These are phyloP conservation scores for Claviceps sp. DNA, from an alignment of 2,329 filamentous ascomycete genomes.

Conservation along the genomic window DNA sequence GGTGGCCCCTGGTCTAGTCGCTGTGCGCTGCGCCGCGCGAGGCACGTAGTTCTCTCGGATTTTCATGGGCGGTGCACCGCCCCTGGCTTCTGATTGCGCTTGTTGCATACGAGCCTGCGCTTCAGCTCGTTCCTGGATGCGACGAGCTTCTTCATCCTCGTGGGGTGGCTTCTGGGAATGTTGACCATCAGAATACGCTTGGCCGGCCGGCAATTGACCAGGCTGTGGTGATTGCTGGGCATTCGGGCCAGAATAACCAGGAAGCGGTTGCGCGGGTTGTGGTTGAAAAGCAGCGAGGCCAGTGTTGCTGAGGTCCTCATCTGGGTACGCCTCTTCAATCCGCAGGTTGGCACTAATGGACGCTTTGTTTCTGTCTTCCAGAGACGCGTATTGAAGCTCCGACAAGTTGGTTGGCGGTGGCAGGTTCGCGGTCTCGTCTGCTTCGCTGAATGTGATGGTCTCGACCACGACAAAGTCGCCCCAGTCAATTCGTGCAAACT, in stretches of 20 bases:
- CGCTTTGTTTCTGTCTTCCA: conserved; percentile 88
- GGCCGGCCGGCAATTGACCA: conserved; percentile 26
- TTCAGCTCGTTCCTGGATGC: conserved; percentile 49
- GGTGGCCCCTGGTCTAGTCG: conserved; percentile 48
- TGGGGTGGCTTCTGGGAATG: conserved; percentile 26
- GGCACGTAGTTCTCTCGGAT: conserved; percentile 91
- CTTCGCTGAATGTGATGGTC: conserved; percentile 82
- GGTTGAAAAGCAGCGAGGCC: conserved; percentile 27
- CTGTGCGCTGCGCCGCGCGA: conserved; percentile 59
- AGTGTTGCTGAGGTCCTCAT: conserved; percentile 42
- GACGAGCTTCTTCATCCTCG: conserved; percentile 49
- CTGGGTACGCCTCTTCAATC: conserved; percentile 91
- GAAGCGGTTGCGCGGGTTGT: conserved; percentile 27
- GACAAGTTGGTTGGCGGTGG: conserved; percentile 80
- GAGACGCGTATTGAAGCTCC: conserved; percentile 83
- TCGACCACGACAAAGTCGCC: conserved; percentile 94
- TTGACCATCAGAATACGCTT: conserved; percentile 14
- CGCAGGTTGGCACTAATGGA: conserved; percentile 71
- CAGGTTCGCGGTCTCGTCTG: conserved; percentile 73
- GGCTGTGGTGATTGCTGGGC: conserved; percentile 23
- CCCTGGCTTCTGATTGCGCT: conserved; percentile 64
- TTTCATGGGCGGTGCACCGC: conserved; percentile 59
- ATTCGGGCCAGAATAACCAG: conserved; percentile 29
- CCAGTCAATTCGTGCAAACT: conserved; percentile 88
- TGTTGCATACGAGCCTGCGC: conserved; percentile 54